Conservation (phyloP, 1,139 yeast genomes). For the Zygosaccharomyces pseudobailii region DNA sequence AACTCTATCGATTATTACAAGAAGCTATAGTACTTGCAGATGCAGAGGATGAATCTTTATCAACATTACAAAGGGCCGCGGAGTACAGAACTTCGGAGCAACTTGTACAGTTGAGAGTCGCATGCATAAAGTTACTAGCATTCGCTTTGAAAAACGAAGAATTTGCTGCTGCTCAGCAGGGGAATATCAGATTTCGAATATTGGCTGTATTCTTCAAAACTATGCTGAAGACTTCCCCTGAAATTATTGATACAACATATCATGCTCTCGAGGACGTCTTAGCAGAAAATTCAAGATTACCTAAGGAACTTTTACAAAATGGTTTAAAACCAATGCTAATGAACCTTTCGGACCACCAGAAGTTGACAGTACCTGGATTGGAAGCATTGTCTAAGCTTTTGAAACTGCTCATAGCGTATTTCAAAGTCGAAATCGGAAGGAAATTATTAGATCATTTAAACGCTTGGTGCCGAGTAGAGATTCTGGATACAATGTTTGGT, state of each 20-base stretch:
- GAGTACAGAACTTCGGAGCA: conserved; percentile 89
- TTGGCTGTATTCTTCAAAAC: conserved; percentile 94
- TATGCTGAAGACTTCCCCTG: conserved; percentile 76
- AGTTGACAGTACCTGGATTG: conserved; percentile 80
- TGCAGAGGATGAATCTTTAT: conserved; percentile 94
- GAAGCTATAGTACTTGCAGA: conserved; percentile 94
- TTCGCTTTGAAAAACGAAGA: conserved; percentile 80
- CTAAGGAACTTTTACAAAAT: conserved; percentile 87
- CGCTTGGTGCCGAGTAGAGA: conserved; percentile 93
- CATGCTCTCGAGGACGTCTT: conserved; percentile 79
- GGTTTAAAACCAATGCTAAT: conserved; percentile 93
- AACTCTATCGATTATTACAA: conserved; percentile 71
- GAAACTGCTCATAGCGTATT: conserved; percentile 83
- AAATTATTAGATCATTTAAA: conserved; percentile 87
- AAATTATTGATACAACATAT: conserved; percentile 91
- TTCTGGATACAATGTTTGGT: conserved; percentile 42
- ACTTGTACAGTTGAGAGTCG: conserved; percentile 77
- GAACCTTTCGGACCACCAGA: conserved; percentile 90
- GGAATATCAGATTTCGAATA: conserved; percentile 78
- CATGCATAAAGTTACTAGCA: conserved; percentile 78
- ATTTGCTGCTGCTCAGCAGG: conserved; percentile 70
- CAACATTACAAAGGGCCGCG: conserved; percentile 76
- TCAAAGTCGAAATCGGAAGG: conserved; percentile 94
- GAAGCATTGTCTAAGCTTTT: conserved; percentile 86
- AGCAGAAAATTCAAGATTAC: conserved; percentile 81